Conservation (phyloP, 2,329 filamentous ascomycete genomes). For the Aureobasidium pullulans region DNA sequence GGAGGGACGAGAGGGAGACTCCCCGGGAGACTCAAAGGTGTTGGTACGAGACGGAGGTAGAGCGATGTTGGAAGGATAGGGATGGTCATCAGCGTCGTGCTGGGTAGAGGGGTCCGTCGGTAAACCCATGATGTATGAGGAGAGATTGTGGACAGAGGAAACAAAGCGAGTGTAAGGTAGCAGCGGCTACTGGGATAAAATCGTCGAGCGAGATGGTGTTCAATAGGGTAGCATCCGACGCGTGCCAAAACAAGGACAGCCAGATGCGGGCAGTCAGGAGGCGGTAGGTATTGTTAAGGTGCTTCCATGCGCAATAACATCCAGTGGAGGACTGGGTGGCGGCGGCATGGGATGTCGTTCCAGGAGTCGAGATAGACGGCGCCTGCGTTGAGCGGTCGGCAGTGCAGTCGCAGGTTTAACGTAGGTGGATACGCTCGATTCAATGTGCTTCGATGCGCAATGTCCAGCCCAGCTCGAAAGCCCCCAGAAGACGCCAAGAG, state of each 20-base stretch:
- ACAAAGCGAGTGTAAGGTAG: slow-evolving; percentile 11
- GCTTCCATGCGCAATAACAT: not conserved
- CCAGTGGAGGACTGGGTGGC: slow-evolving; percentile 1
- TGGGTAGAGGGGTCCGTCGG: slow-evolving; percentile 3
- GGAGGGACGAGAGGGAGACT: not conserved
- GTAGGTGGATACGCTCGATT: not conserved
- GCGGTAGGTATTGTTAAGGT: not conserved
- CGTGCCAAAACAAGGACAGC: not conserved
- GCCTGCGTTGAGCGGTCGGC: slow-evolving; percentile 2
- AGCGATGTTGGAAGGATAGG: slow-evolving; percentile 6
- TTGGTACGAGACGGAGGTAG: slow-evolving; percentile 10
- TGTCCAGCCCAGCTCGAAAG: not conserved
- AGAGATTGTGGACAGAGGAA: slow-evolving; percentile 1
- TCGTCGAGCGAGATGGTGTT: not conserved
- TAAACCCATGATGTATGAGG: slow-evolving; percentile 6
- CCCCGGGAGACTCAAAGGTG: slow-evolving; percentile 1
- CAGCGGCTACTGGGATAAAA: not conserved
- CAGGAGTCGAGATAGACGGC: not conserved
- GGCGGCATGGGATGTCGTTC: slow-evolving; percentile 8
- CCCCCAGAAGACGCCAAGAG: not conserved
- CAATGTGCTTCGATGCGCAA: not conserved
- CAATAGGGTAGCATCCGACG: not conserved
- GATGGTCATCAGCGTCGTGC: slow-evolving; percentile 11
- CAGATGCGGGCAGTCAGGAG: slow-evolving; percentile 3
- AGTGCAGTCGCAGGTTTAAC: not conserved